phyloP scores from a whole-genome alignment of 306 rosid species.

The peach (Prunus persica) region DNA sequence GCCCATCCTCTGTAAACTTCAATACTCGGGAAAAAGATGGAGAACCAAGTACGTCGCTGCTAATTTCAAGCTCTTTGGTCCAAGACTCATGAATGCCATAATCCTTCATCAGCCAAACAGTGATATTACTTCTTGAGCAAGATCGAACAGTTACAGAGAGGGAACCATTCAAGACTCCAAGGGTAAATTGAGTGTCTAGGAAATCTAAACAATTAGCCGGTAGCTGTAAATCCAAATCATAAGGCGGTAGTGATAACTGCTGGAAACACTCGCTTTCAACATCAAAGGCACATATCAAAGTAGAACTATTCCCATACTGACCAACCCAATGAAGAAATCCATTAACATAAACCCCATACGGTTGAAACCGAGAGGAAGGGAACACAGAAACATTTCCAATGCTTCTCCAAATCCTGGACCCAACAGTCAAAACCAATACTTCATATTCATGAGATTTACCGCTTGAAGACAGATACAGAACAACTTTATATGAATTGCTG shows the following conservation, averaged over 20 bases:
- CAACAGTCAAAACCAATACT: neutral
- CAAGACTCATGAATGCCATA: neutral
- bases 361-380: neutral
- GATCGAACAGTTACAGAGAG: neutral
- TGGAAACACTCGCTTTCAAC: neutral
- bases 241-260: neutral
- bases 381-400: neutral
- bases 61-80: constrained; percentile 11
- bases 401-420: neutral
- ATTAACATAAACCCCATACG: neutral
- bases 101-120: constrained; percentile 11
- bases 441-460: neutral
- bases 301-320: neutral
- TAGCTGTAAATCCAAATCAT: neutral
- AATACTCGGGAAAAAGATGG: neutral
- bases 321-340: neutral
- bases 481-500: neutral
- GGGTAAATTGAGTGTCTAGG: neutral
- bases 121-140: neutral
- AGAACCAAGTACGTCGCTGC: neutral
- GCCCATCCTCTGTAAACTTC: neutral
- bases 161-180: neutral
- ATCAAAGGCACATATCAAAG: neutral
- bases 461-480: neutral
- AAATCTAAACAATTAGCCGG: neutral